These are phyloP conservation scores for Inga laurina DNA, from an alignment of 306 rosid species.

Conservation along the genomic window DNA sequence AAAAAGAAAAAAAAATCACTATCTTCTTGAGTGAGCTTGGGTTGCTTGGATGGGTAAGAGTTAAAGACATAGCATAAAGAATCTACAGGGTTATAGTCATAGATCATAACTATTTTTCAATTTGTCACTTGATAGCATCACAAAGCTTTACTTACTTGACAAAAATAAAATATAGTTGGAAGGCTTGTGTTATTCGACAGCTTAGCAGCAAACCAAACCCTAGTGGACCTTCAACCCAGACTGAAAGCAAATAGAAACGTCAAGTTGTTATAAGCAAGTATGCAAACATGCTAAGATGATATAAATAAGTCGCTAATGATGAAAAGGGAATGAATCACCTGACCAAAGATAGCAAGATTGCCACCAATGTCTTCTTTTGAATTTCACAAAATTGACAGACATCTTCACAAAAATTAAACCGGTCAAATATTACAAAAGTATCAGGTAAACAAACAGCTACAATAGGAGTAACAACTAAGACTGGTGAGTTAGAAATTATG, in stretches of 20 bases:
- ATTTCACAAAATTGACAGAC: conserved; percentile 54
- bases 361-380: conserved; percentile 71
- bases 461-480: not conserved
- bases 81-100: conserved; percentile 20
- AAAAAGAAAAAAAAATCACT: too few relatives aligned
- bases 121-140: conserved; percentile 25
- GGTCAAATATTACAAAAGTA: conserved; percentile 15
- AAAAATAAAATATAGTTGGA: conserved; percentile 75
- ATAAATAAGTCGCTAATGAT: conserved; percentile 8
- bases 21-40: not conserved
- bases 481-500: not conserved
- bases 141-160: conserved; percentile 66
- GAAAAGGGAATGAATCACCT: conserved; percentile 55
- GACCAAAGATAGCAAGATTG: conserved; percentile 90
- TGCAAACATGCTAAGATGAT: not conserved
- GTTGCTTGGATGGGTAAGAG: not conserved
- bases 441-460: conserved; percentile 5
- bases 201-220: conserved; percentile 92
- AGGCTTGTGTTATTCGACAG: conserved; percentile 83
- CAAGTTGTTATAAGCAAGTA: conserved; percentile 18
- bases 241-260: conserved; percentile 56
- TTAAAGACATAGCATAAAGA: not conserved
- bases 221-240: conserved; percentile 91
- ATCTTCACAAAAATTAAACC: conserved; percentile 49
- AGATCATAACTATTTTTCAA: conserved; percentile 21